Evolutionary conservation across 2,329 filamentous ascomycete genomes (phyloP), one percentile per base, ranked within the genome.

Genomic region (Pseudocercospora macadamiae): DNA sequence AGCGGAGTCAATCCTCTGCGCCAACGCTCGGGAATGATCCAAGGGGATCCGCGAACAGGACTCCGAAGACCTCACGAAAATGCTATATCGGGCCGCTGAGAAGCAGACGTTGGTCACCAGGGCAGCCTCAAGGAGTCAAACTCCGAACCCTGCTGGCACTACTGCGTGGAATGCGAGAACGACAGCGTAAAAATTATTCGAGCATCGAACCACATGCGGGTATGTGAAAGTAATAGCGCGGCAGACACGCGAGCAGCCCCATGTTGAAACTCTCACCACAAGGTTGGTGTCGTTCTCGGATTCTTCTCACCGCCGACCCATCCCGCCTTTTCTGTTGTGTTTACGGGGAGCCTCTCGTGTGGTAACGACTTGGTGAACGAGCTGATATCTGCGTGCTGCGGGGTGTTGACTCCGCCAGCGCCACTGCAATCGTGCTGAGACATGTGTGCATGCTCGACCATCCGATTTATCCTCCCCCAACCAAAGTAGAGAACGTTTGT

Each of bases 261-360:
- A 25, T 21, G 39, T 19, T 25, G 18, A 4, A 16, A 25, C 19
- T 21, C 21, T 21, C 30, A 14, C 16, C 18, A 12, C 32, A 36
- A 48, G 54, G 47, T 32, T 49, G 44, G 21, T 37, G 54, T 57
- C 54, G 54, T 57, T 57, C 54, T 57, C 54, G 54, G 19, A 23
- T 57, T 47, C 18, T 42, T 23, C 51, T 32, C 47, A 49, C 47
- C 47, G 28, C 47, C 47, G 18, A 21, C 12, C 21, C 23, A 42
- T 53, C 49, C 49, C 49, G 49, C 49, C 32, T 36, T 37, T 37
- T 39, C 32, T 36, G 47, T 28, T 32, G 18, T 51, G 18, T 51
- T 51, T 32, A 34, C 32, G 30, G 30, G 49, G 49, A 36, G 37
- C n/a, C 30, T 12, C 18, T 36, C 32, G 34, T 37, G 19, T 16